phyloP scores from a whole-genome alignment of 2,329 filamentous ascomycete species.

The Coleophoma cylindrospora region DNA sequence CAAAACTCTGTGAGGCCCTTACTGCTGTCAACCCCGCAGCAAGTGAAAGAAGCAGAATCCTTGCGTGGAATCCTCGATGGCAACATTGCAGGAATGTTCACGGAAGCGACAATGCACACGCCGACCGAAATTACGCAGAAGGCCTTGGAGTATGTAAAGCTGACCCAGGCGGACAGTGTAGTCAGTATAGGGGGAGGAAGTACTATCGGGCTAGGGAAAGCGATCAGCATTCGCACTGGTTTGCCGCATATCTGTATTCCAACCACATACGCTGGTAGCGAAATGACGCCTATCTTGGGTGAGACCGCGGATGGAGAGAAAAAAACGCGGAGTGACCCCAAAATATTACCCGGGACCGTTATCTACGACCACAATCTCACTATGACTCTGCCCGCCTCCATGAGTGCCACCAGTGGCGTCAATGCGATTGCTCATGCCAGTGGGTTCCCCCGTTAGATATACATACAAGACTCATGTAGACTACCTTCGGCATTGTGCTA shows the following conservation, averaged over 20 bases:
- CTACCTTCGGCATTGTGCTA: neutral
- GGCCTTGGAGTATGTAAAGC: conserved; percentile 42
- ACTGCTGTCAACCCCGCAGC: conserved; percentile 49
- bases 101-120: conserved; percentile 58
- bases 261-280: conserved; percentile 57
- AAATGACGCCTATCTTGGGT: conserved; percentile 61
- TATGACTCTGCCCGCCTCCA: conserved; percentile 45
- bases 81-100: conserved; percentile 45
- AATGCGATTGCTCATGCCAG: conserved; percentile 62
- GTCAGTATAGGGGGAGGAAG: conserved; percentile 61
- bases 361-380: conserved; percentile 63
- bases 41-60: conserved; percentile 38
- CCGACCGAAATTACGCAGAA: conserved; percentile 51
- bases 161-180: conserved; percentile 44
- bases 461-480: too few species aligned
- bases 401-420: conserved; percentile 54
- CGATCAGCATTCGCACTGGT: conserved; percentile 45
- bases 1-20: conserved; percentile 44
- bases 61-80: conserved; percentile 39
- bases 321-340: conserved; percentile 50
- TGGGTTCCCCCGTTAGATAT: conserved; percentile 21
- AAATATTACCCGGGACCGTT: conserved; percentile 54
- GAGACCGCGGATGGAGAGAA: conserved; percentile 55
- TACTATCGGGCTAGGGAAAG: conserved; percentile 58
- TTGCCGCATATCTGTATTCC: conserved; percentile 55